Conservation (phyloP, 75 land plant species). For the Pinus taeda region DNA sequence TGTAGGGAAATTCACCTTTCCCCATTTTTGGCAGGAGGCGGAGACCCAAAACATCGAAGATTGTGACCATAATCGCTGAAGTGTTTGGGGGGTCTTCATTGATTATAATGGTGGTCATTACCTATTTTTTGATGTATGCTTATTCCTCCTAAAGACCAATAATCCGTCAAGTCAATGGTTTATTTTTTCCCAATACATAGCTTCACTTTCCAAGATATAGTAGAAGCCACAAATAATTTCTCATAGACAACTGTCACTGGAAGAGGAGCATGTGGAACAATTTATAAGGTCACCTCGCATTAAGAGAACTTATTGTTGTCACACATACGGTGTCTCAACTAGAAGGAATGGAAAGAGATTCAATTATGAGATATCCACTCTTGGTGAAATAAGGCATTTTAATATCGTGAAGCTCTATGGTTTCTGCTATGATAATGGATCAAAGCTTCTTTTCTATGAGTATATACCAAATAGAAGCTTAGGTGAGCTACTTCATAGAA, state of each 20-base stretch:
- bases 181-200: slow-evolving; percentile 53
- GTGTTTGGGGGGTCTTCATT: slow-evolving; percentile 55
- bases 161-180: slow-evolving; percentile 23
- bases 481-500: slow-evolving; percentile 66
- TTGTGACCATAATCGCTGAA: slow-evolving; percentile 49
- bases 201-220: slow-evolving; percentile 61
- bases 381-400: slow-evolving; percentile 78
- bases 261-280: slow-evolving; percentile 85
- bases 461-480: slow-evolving; percentile 75
- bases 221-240: slow-evolving; percentile 78
- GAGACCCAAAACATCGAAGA: not conserved
- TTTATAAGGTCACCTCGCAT: slow-evolving; percentile 68
- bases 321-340: slow-evolving; percentile 59
- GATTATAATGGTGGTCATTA: slow-evolving; percentile 44
- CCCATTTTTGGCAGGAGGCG: too few relatives aligned
- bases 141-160: slow-evolving; percentile 45
- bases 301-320: slow-evolving; percentile 67
- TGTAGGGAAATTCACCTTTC: not conserved
- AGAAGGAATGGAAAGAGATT: slow-evolving; percentile 67
- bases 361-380: slow-evolving; percentile 65
- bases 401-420: slow-evolving; percentile 83
- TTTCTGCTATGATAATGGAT: slow-evolving; percentile 56
- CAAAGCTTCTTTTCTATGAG: slow-evolving; percentile 75
- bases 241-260: slow-evolving; percentile 58
- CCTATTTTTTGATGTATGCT: slow-evolving; percentile 41